Conservation (phyloP, 2,329 filamentous ascomycete genomes). For the Fusarium sulawesiense region DNA sequence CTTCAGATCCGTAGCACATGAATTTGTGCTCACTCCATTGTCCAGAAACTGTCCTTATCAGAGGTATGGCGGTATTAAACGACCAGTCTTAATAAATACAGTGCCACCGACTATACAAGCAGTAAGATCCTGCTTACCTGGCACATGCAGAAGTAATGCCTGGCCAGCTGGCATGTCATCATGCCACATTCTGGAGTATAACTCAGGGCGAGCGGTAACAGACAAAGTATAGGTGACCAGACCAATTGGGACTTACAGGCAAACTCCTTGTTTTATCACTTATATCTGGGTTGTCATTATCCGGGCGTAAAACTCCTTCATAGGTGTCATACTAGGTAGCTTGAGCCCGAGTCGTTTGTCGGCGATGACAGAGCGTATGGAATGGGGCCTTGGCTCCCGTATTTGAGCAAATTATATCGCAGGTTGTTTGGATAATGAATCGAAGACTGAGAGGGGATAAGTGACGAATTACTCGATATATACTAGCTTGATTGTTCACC, state of each 20-base stretch:
- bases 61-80: not conserved
- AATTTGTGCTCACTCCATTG: not conserved
- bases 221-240: not conserved
- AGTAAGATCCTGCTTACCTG: not conserved
- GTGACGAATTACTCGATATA: not conserved
- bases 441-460: not conserved
- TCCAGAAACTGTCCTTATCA: not conserved
- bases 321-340: not conserved
- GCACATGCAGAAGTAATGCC: not conserved
- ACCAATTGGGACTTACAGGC: not conserved
- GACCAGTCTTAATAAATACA: not conserved
- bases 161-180: not conserved
- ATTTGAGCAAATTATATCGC: conserved; percentile 24
- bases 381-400: conserved; percentile 23
- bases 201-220: conserved; percentile 3
- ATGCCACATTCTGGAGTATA: conserved; percentile 1
- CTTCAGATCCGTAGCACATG: not conserved
- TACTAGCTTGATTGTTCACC: conserved; percentile 32
- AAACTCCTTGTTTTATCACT: not conserved
- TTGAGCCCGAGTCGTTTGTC: not conserved
- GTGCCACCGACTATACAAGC: not conserved
- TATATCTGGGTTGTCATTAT: not conserved
- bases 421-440: not conserved
- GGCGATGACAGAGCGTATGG: not conserved
- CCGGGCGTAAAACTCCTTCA: not conserved